phyloP scores from a whole-genome alignment of 345 rosid genomes.

The Citrus hindsii region DNA sequence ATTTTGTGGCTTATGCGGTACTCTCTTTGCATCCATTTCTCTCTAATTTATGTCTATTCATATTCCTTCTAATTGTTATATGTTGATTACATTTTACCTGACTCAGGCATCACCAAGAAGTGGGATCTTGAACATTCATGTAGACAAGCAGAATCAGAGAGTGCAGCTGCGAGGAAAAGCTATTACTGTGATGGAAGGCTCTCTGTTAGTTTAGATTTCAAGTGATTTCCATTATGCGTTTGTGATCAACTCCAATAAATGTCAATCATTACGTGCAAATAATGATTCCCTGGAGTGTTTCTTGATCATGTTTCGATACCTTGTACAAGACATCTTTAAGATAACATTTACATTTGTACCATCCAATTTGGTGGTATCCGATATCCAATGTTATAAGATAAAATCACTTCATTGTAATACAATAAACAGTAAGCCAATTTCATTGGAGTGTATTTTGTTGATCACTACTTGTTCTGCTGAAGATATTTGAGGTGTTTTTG shows the following conservation, averaged over 20 bases:
- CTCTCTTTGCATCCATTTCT: slow-evolving; percentile 1
- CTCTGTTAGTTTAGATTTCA: slow-evolving; percentile 41
- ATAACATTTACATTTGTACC: neutral
- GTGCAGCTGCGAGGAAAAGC: slow-evolving; percentile 69
- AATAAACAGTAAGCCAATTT: too few relatives aligned
- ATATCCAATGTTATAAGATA: too few relatives aligned
- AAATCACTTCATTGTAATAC: too few relatives aligned
- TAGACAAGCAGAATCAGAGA: slow-evolving; percentile 48
- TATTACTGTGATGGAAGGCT: slow-evolving; percentile 64
- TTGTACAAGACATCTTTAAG: neutral
- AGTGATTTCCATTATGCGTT: neutral
- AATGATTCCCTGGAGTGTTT: neutral
- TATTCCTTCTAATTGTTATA: neutral
- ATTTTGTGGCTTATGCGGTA: slow-evolving; percentile 63
- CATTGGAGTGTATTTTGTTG: too few relatives aligned
- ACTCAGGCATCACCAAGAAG: slow-evolving; percentile 64
- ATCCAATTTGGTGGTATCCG: too few relatives aligned
- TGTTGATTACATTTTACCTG: neutral
- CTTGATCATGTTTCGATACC: neutral
- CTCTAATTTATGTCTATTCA: neutral
- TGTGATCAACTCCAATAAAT: neutral
- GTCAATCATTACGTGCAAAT: neutral
- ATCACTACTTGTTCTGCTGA: neutral
- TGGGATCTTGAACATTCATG: slow-evolving; percentile 50
- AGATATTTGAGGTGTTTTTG: neutral